These are phyloP conservation scores for Fusarium napiforme DNA, from an alignment of 2,329 filamentous ascomycete species.

Conservation along the genomic window DNA sequence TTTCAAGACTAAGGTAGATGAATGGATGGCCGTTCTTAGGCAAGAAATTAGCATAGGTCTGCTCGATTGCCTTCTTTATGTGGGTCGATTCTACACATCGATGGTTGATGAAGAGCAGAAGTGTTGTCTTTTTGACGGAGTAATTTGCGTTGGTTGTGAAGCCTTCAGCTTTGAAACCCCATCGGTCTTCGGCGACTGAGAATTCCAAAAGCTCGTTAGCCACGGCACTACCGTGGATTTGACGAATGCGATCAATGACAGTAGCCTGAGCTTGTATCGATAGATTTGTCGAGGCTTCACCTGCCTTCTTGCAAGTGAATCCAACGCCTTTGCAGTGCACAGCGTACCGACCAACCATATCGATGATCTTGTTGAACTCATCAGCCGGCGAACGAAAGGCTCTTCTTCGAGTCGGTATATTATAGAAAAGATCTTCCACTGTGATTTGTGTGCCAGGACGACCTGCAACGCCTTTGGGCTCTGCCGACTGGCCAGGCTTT, in stretches of 20 bases:
- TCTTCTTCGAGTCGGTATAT: slow-evolving; percentile 85
- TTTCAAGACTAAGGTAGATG: slow-evolving; percentile 89
- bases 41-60: slow-evolving; percentile 86
- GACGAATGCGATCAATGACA: slow-evolving; percentile 84
- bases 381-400: slow-evolving; percentile 93
- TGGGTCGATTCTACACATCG: slow-evolving; percentile 89
- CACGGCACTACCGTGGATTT: slow-evolving; percentile 85
- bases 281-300: slow-evolving; percentile 84
- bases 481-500: slow-evolving; percentile 87
- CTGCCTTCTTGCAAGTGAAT: slow-evolving; percentile 97
- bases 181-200: slow-evolving; percentile 75
- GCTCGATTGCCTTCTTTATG: slow-evolving; percentile 90
- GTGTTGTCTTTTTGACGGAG: slow-evolving; percentile 85
- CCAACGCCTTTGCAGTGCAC: slow-evolving; percentile 91
- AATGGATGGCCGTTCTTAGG: slow-evolving; percentile 97
- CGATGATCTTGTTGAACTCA: slow-evolving; percentile 97
- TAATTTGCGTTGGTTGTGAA: slow-evolving; percentile 95
- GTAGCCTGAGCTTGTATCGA: slow-evolving; percentile 80
- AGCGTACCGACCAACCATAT: slow-evolving; percentile 92
- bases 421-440: slow-evolving; percentile 97
- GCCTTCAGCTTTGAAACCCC: slow-evolving; percentile 85
- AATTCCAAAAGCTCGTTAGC: slow-evolving; percentile 90
- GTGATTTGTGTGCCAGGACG: slow-evolving; percentile 93
- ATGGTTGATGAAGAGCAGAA: slow-evolving; percentile 96
- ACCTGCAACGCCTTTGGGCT: slow-evolving; percentile 89